Base-by-base conservation (phyloP, 164 flowering plant genomes). In the Vitis rupestris region DNA sequence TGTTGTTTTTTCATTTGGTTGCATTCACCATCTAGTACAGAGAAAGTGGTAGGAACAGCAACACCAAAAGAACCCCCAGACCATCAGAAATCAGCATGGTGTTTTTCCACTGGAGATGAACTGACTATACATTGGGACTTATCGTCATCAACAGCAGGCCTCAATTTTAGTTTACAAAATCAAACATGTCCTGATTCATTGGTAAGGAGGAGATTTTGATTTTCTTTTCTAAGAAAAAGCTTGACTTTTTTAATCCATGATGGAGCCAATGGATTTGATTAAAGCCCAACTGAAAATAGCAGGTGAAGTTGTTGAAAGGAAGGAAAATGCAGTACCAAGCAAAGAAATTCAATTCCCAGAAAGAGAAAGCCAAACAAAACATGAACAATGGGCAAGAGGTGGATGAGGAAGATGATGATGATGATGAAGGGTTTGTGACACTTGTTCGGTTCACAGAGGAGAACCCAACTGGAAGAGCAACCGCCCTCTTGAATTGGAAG, bases 401-500 rank as follows among this genome's bases (percentile, higher is more conserved):
- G 9, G 64, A 57, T 3, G 62, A 70, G 17, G 74, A 76, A 0
- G 78, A 77, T 19, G 79, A 89, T 50, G 85, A 77, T 1, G 87
- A 75, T 12, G 97, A 89, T 48, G 94, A 84, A 2, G 94, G 82
- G 1, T 95, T 89, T 64, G 71, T 90, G 64, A 95, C 99, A 0
- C 71, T 95, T 8, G 85, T 90, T 52, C 83, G 98, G 31, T 87
- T 50, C 75, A 83, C 90, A 2, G 87, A 83, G 9, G 98, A 91
- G 14, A 74, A 85, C 73, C 92, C 93, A 1, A 66, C 37, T 15
- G 99, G 97, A 12, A 87, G 66, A 79, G 97, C 97, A 13, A 93
- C 98, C 0, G 99, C 96, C 59, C 84, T 95, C 15, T 15, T 95
- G 6, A 90, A 95, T 70, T 95, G 99, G 99, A 93, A 82, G 83